These are phyloP conservation scores for Fusarium annulatum DNA, from an alignment of 2,329 filamentous ascomycete species.

Conservation along the genomic window DNA sequence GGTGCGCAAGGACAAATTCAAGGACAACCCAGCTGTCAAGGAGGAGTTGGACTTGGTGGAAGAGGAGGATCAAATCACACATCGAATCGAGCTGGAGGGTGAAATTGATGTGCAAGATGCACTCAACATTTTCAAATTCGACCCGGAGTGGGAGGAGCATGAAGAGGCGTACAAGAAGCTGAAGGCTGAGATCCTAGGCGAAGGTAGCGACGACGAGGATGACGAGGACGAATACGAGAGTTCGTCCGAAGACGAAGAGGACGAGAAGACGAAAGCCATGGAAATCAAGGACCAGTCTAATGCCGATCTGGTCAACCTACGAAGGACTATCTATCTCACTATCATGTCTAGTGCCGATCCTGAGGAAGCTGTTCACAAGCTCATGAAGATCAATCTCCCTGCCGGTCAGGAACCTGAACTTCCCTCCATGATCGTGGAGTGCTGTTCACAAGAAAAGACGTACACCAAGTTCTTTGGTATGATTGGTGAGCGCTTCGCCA, in stretches of 20 bases:
- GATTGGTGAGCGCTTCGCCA: conserved; percentile 94
- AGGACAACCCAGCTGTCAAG: conserved; percentile 89
- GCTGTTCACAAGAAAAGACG: conserved; percentile 94
- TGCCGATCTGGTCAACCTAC: conserved; percentile 91
- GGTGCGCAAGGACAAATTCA: conserved; percentile 94
- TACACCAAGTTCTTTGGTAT: conserved; percentile 98
- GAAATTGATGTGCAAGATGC: conserved; percentile 86
- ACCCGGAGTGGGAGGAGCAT: conserved; percentile 88
- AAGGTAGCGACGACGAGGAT: conserved; percentile 86
- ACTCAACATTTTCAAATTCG: conserved; percentile 95
- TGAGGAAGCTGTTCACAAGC: conserved; percentile 96
- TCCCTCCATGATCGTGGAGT: conserved; percentile 97
- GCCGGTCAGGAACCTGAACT: conserved; percentile 88
- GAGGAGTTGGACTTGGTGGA: conserved; percentile 96
- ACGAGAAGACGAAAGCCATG: conserved; percentile 81
- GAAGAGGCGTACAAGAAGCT: conserved; percentile 90
- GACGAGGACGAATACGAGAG: conserved; percentile 73
- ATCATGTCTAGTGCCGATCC: conserved; percentile 97
- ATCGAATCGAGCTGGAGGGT: conserved; percentile 83
- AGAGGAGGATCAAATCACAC: conserved; percentile 98
- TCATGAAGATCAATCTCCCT: conserved; percentile 93
- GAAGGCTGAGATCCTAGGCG: conserved; percentile 93
- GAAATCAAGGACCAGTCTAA: conserved; percentile 99
- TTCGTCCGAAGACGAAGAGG: conserved; percentile 76
- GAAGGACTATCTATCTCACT: conserved; percentile 94